Base-by-base conservation (phyloP, 257 asterid genomes). In the Buddleja alternifolia region DNA sequence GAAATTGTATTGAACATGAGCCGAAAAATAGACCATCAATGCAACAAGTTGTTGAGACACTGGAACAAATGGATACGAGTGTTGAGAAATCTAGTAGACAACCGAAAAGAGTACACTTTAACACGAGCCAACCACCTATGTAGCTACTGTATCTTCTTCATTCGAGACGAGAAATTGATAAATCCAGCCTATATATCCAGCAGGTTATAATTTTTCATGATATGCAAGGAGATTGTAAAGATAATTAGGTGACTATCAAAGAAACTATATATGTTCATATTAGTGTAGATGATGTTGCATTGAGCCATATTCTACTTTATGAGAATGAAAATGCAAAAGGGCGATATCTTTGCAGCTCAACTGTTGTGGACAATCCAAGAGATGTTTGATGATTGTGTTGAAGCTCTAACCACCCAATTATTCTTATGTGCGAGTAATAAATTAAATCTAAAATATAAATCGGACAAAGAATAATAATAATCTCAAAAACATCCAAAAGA, bases 201-300 rank as follows among this genome's bases (percentile, higher is more conserved):
- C n/a, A n/a, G n/a, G n/a, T n/a, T n/a, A n/a, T n/a, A n/a, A n/a
- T n/a, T n/a, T n/a, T n/a, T n/a, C n/a, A n/a, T n/a, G n/a, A n/a
- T n/a, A n/a, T n/a, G n/a, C n/a, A n/a, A n/a, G n/a, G n/a, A n/a
- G n/a, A n/a, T n/a, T n/a, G n/a, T n/a, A n/a, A n/a, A n/a, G n/a
- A n/a, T n/a, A n/a, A n/a, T n/a, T n/a, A n/a, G n/a, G n/a, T n/a
- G n/a, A n/a, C n/a, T n/a, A n/a, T n/a, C n/a, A n/a, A n/a, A n/a
- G n/a, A n/a, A n/a, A n/a, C n/a, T n/a, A n/a, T n/a, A 56, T 93
- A 88, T 59, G 97, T 90, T 24, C 96, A 93, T 71, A 89, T 93
- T n/a, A n/a, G n/a, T n/a, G n/a, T n/a, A 0, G 99, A 93, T 8
- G 99, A 93, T 21, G 99, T 93, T 15, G 97, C 96, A 1, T 32